A percentile compares a stretch with the other conserved stretches of the same genome.
Conservation (phyloP, 768 basidiomycete genomes). For the Podaxis pistillaris region DNA sequence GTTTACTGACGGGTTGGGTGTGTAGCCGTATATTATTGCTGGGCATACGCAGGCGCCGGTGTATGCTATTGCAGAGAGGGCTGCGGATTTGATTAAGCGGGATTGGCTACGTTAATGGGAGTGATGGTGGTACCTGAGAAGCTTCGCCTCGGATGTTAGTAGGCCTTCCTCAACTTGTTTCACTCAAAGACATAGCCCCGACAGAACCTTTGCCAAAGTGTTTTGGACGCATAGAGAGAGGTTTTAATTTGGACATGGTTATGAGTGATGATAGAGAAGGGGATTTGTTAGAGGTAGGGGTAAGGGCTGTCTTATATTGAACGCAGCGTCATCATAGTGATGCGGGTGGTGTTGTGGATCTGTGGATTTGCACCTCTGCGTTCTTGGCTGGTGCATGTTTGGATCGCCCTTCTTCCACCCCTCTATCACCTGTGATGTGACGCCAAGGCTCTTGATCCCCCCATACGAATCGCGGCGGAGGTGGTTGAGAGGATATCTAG, state of each 20-base stretch:
- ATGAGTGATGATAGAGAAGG: neutral
- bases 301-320: neutral
- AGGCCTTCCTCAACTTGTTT: too few relatives aligned
- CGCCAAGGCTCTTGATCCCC: too few relatives aligned
- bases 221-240: conserved; percentile 14
- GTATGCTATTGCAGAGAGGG: conserved; percentile 2
- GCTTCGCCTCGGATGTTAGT: neutral
- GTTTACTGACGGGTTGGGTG: neutral
- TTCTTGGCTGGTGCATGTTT: too few relatives aligned
- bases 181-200: conserved; percentile 25
- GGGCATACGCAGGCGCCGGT: neutral
- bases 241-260: neutral
- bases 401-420: too few relatives aligned
- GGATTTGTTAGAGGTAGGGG: neutral
- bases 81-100: conserved; percentile 8
- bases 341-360: too few relatives aligned
- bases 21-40: neutral
- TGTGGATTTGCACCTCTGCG: too few relatives aligned
- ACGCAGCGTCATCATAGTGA: neutral
- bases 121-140: neutral
- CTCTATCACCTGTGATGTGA: too few relatives aligned
- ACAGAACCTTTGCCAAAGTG: conserved; percentile 54
- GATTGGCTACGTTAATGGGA: neutral
- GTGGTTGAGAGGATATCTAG: too few relatives aligned
- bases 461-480: too few relatives aligned